Base-by-base conservation (phyloP, 208 protist species). In the Lotmaria passim region DNA sequence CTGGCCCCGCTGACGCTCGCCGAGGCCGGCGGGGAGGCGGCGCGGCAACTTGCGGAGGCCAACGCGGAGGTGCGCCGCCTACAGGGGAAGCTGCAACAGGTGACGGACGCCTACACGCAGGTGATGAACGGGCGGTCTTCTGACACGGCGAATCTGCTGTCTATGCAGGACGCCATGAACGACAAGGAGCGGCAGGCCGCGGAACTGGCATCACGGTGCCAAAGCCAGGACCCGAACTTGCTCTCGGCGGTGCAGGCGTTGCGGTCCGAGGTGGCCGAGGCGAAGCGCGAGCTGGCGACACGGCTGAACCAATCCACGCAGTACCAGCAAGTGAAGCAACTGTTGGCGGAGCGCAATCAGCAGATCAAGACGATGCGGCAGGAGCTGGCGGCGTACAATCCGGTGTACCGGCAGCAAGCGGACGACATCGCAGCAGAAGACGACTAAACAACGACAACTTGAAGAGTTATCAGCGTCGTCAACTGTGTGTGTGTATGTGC, bases 271-370 rank as follows among this genome's bases (percentile, higher is more conserved):
- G 69, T 93, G 57, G 73, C 79, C 0, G 82, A 86, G 53, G 78
- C 85, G 30, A 83, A 76, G 70, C 75, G 69, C 4, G 88, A 93
- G 71, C 79, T 91, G 7, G 70, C 75, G n/a, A 79, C 71, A 33
- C 73, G 85, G 41, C 79, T 93, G 21, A 82, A 85, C 60, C 85
- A 93, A 53, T 91, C 85, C 23, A 87, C 85, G 24, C 88, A 93
- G 75, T 93, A 86, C 47, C 88, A 88, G 66, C 83, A 91, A 66
- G 66, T 93, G 65, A 89, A 88, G 73, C 70, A 83, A 61, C 78
- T 93, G 7, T 51, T 93, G 33, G 73, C 80, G 17, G 68, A 83
- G 51, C 83, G 82, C 47, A 93, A 93, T 61, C 78, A 76, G 53
- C 78, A 89, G 52, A 66, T 93, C 11, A 78, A 76, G 62, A 39